phyloP scores from a whole-genome alignment of 2,329 filamentous ascomycete genomes.

The Ascochyta lentis region DNA sequence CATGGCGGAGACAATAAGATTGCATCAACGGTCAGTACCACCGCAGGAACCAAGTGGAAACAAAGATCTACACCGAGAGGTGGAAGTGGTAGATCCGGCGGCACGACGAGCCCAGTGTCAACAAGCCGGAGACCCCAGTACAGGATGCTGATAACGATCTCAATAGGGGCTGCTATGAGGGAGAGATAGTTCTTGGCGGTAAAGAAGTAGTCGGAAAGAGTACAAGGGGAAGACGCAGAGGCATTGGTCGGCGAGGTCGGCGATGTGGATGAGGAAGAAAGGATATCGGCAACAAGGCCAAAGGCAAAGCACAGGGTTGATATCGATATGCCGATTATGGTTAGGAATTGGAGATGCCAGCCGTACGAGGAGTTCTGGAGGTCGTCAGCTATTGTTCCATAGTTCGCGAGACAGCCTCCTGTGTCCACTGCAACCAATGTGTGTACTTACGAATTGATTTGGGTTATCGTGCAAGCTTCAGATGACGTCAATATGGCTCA shows the following conservation, averaged over 20 bases:
- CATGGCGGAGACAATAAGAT: constrained; percentile 75
- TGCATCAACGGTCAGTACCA: constrained; percentile 70
- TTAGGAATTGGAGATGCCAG: constrained; percentile 75
- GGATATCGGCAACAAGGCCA: constrained; percentile 69
- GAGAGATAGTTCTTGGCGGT: constrained; percentile 70
- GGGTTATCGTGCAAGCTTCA: constrained; percentile 40
- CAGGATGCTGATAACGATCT: constrained; percentile 72
- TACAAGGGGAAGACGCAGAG: background rate
- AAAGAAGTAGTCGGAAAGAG: constrained; percentile 64
- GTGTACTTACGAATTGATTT: constrained; percentile 32
- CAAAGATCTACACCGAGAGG: constrained; percentile 59
- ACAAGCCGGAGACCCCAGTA: constrained; percentile 73
- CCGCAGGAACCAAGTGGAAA: constrained; percentile 62
- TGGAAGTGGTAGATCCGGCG: constrained; percentile 46
- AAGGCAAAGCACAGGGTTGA: constrained; percentile 66
- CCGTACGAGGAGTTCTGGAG: constrained; percentile 65
- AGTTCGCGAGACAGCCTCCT: no score
- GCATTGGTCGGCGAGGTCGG: constrained; percentile 40
- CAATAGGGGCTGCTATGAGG: constrained; percentile 71
- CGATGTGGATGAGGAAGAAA: background rate
- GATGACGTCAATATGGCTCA: constrained; percentile 26
- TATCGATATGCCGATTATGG: constrained; percentile 72
- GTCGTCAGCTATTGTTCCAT: background rate
- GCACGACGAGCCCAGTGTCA: constrained; percentile 61
- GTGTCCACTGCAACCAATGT: no score